Conservation (phyloP, 2,329 filamentous ascomycete genomes). For the Monosporascus ibericus region DNA sequence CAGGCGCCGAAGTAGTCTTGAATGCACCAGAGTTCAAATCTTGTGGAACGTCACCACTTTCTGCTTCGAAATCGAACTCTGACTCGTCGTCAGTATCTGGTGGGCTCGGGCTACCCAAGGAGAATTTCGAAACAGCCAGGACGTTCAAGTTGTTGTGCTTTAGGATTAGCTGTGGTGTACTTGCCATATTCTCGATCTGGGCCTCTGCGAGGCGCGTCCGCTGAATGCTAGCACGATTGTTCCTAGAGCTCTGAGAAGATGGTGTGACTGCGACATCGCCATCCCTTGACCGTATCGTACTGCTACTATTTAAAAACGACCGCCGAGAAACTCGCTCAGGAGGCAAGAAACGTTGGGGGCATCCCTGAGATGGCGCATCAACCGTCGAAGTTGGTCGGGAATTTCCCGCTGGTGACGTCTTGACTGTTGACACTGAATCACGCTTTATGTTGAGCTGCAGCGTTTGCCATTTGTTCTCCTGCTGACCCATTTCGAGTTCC, state of each 20-base stretch:
- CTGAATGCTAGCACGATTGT: slow-evolving; percentile 32
- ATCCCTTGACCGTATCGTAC: slow-evolving; percentile 18
- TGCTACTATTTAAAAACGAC: slow-evolving; percentile 29
- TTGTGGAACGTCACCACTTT: background rate
- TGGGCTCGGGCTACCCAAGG: slow-evolving; percentile 47
- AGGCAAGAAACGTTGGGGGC: slow-evolving; percentile 26
- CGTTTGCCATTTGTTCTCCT: slow-evolving; percentile 54
- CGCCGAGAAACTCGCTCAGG: slow-evolving; percentile 33
- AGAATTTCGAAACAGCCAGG: slow-evolving; percentile 30
- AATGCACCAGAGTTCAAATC: background rate
- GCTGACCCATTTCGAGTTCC: slow-evolving; percentile 55
- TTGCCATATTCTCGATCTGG: slow-evolving; percentile 38
- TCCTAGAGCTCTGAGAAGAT: slow-evolving; percentile 21
- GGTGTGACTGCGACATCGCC: slow-evolving; percentile 18
- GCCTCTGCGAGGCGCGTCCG: slow-evolving; percentile 40
- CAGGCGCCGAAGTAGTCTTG: slow-evolving; percentile 1
- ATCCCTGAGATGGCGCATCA: slow-evolving; percentile 10
- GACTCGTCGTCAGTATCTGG: slow-evolving; percentile 45
- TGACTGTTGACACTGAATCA: slow-evolving; percentile 44
- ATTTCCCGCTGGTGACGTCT: slow-evolving; percentile 25
- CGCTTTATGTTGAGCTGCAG: slow-evolving; percentile 47
- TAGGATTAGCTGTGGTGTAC: slow-evolving; percentile 30
- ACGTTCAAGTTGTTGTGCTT: slow-evolving; percentile 33
- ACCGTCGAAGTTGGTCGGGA: slow-evolving; percentile 27
- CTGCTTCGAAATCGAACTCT: slow-evolving; percentile 29